Base-by-base conservation (phyloP, 106 monocot genomes). In the Allium sativum region DNA sequence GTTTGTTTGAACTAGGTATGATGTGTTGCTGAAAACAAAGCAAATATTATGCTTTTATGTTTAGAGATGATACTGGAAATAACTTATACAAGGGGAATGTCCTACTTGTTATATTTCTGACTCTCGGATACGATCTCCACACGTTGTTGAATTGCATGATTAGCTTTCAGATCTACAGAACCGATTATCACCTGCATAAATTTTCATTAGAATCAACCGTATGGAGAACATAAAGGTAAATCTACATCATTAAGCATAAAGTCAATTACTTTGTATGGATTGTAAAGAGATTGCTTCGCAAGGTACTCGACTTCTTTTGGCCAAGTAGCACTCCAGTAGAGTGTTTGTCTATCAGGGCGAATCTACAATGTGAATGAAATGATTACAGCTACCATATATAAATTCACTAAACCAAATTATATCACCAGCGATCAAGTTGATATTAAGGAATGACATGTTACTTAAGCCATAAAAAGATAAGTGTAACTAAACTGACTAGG, bases 61-160 rank as follows among this genome's bases (percentile, higher is more conserved):
- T 17, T 40, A 13, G 40, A 10, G 8, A 61, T 61, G 10, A 40
- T 42, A 18, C 52, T 44, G 11, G 18, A 16, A 17, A 9, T 15
- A 3, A 3, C 9, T 13, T 55, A 62, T 22, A 73, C 42, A 47
- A 4, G 42, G 58, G 19, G 18, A 10, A 17, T 46, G 21, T 54
- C 87, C 64, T 83, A 98, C 96, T 98, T 98, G 79, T 84, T 98
- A 76, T 98, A 98, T 77, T 98, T 96, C 77, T 96, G 90, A 82
- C 71, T 79, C 82, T 96, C 95, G 42, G 95, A 78, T 40, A 98
- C 58, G 59, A 98, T 92, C 69, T 98, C 96, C 40, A 98, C 96
- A 70, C 77, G 81, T 69, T 98, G 96, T 16, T 74, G 72, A 82
- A 98, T 98, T 40, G 96, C 83, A 79, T 92, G 96, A 78, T 92